A percentile compares a stretch with the other conserved stretches of the same genome.
phyloP scores from a whole-genome alignment of 352 stramenopile genomes.

The Hyaloperonospora brassicae region DNA sequence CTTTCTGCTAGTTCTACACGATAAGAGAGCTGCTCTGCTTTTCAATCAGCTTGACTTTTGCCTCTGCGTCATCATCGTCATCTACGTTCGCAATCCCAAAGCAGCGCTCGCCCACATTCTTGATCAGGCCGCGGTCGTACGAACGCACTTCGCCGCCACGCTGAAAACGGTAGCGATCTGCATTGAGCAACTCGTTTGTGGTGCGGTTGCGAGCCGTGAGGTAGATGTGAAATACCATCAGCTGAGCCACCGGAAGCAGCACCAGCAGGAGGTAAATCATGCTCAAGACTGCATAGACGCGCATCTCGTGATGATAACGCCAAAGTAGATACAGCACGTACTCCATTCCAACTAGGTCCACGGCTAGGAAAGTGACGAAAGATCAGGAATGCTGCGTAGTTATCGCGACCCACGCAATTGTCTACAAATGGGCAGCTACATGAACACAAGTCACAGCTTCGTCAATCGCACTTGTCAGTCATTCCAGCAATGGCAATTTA shows the following conservation, averaged over 20 bases:
- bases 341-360: constrained; percentile 46
- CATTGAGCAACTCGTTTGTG: constrained; percentile 73
- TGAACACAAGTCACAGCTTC: constrained; percentile 8
- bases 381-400: constrained; percentile 89
- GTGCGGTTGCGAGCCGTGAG: constrained; percentile 65
- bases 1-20: constrained; percentile 7
- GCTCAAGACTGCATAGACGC: constrained; percentile 20
- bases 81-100: constrained; percentile 15
- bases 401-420: constrained; percentile 96
- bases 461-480: constrained; percentile 1
- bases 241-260: constrained; percentile 41
- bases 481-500: not conserved
- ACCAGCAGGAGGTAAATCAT: constrained; percentile 46
- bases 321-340: constrained; percentile 57
- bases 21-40: constrained; percentile 13
- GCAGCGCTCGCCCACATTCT: constrained; percentile 40
- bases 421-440: constrained; percentile 94
- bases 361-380: constrained; percentile 47
- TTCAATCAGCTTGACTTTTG: constrained; percentile 22
- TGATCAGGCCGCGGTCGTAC: constrained; percentile 40
- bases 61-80: constrained; percentile 16
- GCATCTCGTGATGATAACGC: constrained; percentile 31
- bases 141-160: constrained; percentile 26
- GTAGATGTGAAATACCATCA: constrained; percentile 67
- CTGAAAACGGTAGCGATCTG: constrained; percentile 53